These are phyloP conservation scores for Sclerospora graminicola DNA, from an alignment of 352 stramenopile genomes.

Conservation along the genomic window DNA sequence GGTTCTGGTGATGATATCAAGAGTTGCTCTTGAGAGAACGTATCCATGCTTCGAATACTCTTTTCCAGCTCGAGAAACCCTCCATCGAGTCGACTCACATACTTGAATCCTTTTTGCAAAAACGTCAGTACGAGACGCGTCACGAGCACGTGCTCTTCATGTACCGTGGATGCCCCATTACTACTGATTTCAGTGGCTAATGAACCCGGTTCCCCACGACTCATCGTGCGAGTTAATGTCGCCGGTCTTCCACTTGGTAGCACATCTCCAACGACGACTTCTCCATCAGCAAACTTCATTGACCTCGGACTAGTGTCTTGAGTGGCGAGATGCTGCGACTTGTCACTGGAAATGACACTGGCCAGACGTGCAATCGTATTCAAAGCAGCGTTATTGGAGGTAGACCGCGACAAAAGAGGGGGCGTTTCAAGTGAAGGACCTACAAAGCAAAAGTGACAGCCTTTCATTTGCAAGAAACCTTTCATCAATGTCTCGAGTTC, in stretches of 20 bases:
- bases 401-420: conserved; percentile 14
- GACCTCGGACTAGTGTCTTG: conserved; percentile 12
- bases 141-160: conserved; percentile 56
- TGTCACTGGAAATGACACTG: conserved; percentile 52
- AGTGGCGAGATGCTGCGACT: conserved; percentile 5
- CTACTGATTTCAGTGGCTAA: conserved; percentile 27
- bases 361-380: conserved; percentile 48
- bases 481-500: conserved; percentile 67
- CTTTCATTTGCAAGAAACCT: conserved; percentile 79
- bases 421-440: conserved; percentile 34
- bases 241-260: conserved; percentile 1
- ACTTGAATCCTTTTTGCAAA: conserved; percentile 78
- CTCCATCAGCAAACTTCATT: conserved; percentile 5
- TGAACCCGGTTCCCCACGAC: conserved; percentile 17
- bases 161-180: conserved; percentile 18
- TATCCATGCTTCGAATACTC: conserved; percentile 49
- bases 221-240: conserved; percentile 14
- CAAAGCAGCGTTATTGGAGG: conserved; percentile 27
- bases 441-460: conserved; percentile 85
- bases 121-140: conserved; percentile 80
- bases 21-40: conserved; percentile 60
- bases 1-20: conserved; percentile 35
- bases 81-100: conserved; percentile 74
- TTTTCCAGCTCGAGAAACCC: conserved; percentile 76
- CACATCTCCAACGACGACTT: conserved; percentile 3